These are phyloP conservation scores for Arachis monticola DNA, from an alignment of 331 rosid genomes.

Conservation along the genomic window DNA sequence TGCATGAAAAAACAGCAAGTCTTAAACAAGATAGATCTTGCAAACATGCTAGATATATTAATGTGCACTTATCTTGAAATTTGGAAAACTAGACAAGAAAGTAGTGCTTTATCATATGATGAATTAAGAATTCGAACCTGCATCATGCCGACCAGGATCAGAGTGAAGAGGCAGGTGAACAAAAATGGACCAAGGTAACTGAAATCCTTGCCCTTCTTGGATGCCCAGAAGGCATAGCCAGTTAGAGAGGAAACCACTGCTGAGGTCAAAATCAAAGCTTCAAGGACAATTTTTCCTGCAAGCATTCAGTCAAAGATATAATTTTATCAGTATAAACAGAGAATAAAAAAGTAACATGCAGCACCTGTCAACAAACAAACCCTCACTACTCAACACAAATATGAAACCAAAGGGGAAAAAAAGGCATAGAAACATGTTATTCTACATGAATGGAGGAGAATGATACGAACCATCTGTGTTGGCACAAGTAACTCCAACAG, in stretches of 20 bases:
- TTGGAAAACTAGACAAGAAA: neutral
- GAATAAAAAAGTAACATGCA: neutral
- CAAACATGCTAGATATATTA: neutral
- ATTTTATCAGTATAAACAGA: neutral
- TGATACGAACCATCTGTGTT: slow-evolving; percentile 67
- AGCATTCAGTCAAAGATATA: slow-evolving; percentile 6
- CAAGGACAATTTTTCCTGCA: slow-evolving; percentile 94
- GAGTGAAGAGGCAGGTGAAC: slow-evolving; percentile 73
- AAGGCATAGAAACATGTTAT: neutral
- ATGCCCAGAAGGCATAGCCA: slow-evolving; percentile 90
- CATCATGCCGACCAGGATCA: slow-evolving; percentile 71
- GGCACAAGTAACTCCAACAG: slow-evolving; percentile 86
- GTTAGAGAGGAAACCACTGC: slow-evolving; percentile 84
- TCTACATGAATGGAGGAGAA: neutral
- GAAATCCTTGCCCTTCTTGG: slow-evolving; percentile 98
- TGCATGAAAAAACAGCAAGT: slow-evolving; percentile 35
- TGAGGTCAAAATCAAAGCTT: slow-evolving; percentile 88
- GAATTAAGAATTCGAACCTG: slow-evolving; percentile 58
- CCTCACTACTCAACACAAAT: neutral
- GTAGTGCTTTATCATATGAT: neutral
- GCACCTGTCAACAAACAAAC: no score
- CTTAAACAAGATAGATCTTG: slow-evolving; percentile 32
- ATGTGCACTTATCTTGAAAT: neutral
- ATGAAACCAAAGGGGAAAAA: neutral
- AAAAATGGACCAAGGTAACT: slow-evolving; percentile 92